These are phyloP conservation scores for Funneliformis mosseae DNA, from an alignment of 192 early-diverging fungal species.

Conservation along the genomic window DNA sequence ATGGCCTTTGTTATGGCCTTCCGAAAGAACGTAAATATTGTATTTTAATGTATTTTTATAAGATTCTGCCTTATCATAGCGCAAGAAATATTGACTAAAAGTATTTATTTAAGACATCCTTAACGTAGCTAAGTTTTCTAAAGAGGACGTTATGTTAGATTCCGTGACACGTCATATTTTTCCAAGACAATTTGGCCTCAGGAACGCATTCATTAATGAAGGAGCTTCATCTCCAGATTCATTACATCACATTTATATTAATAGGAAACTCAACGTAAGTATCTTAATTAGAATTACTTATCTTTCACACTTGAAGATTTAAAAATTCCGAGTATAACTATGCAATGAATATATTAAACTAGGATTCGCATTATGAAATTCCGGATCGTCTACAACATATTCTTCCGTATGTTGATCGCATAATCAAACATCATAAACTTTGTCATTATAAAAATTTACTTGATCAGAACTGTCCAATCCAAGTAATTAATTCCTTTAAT, in stretches of 20 bases:
- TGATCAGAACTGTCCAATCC: background rate
- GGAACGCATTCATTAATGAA: background rate
- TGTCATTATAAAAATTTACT: background rate
- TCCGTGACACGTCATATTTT: background rate
- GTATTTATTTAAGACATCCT: background rate
- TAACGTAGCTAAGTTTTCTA: background rate
- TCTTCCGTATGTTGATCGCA: background rate
- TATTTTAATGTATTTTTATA: background rate
- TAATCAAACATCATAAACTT: background rate
- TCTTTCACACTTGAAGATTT: too few relatives aligned
- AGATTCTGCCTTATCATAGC: too few relatives aligned
- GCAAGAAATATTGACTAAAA: background rate
- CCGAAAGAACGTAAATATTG: conserved; percentile 7
- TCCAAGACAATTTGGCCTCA: conserved; percentile 16
- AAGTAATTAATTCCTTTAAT: background rate
- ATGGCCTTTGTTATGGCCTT: background rate
- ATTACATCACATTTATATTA: background rate
- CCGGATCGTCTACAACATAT: background rate
- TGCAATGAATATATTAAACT: too few relatives aligned
- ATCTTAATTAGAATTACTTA: background rate
- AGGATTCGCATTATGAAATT: background rate
- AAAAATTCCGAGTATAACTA: too few relatives aligned
- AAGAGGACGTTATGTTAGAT: background rate
- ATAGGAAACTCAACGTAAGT: background rate
- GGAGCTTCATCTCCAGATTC: too few relatives aligned